These are phyloP conservation scores for Teratosphaeria pseudoeucalypti DNA, from an alignment of 2,329 filamentous ascomycete genomes.

Conservation along the genomic window DNA sequence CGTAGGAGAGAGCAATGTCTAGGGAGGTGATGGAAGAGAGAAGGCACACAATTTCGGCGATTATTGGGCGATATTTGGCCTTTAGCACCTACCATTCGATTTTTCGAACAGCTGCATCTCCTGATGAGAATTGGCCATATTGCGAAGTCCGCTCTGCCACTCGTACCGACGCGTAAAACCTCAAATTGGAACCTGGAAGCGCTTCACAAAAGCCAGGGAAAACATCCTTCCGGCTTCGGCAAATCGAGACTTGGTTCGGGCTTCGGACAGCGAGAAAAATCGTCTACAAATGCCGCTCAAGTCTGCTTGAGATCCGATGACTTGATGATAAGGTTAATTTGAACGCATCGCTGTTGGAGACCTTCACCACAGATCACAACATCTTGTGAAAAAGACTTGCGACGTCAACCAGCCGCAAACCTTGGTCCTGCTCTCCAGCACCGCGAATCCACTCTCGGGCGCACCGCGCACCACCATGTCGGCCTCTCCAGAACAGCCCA, in stretches of 20 bases:
- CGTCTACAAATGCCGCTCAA: too few species aligned
- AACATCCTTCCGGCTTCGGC: background rate
- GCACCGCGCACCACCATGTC: background rate
- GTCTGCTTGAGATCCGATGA: background rate
- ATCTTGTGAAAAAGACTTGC: slow-evolving; percentile 5
- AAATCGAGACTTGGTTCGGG: background rate
- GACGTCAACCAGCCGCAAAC: slow-evolving; percentile 19
- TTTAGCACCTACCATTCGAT: background rate
- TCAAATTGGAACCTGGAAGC: too few species aligned
- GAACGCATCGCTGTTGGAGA: background rate
- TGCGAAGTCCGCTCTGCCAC: too few species aligned
- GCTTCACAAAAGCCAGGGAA: background rate
- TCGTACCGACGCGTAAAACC: too few species aligned
- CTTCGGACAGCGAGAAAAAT: background rate
- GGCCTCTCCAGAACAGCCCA: background rate
- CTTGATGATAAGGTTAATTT: background rate
- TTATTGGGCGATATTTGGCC: background rate
- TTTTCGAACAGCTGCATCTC: background rate
- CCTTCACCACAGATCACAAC: slow-evolving; percentile 3
- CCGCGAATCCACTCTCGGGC: background rate
- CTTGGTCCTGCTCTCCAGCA: background rate
- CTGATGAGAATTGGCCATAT: too few species aligned
- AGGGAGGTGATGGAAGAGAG: background rate
- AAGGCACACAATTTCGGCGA: background rate
- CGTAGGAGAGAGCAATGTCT: background rate